Evolutionary conservation across 805 yeast genomes (phyloP).

Genomic region (Wickerhamiella galacta): DNA sequence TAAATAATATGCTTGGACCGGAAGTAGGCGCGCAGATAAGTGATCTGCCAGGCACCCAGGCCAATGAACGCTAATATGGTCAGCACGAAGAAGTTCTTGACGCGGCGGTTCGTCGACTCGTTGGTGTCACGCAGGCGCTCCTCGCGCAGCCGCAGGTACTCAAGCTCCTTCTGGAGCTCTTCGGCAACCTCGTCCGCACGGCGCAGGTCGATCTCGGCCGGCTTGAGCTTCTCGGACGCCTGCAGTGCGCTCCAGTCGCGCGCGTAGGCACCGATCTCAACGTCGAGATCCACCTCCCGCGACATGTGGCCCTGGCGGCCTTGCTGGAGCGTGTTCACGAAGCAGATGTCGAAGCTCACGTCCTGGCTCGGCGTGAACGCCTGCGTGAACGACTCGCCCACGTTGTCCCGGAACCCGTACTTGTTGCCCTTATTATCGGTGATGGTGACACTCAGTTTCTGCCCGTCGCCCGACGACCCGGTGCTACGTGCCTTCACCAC

Average conservation of each 20-base stretch:
- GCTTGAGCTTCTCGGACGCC: constrained; percentile 83
- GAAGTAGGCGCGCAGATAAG: constrained; percentile 84
- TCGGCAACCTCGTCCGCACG: constrained; percentile 71
- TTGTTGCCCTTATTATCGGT: constrained; percentile 75
- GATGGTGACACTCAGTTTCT: constrained; percentile 41
- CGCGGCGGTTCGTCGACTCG: constrained; percentile 89
- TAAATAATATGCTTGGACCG: constrained; percentile 27
- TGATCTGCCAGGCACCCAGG: constrained; percentile 85
- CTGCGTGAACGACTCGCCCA: constrained; percentile 53
- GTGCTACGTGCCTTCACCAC: constrained; percentile 64
- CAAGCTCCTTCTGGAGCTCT: constrained; percentile 65
- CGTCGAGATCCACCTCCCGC: constrained; percentile 74
- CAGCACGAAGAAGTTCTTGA: constrained; percentile 64
- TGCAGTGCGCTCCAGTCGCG: constrained; percentile 95
- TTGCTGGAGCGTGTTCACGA: constrained; percentile 41
- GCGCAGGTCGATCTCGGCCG: constrained; percentile 79
- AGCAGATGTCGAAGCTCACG: constrained; percentile 82
- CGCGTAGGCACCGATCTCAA: constrained; percentile 92
- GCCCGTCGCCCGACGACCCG: constrained; percentile 80
- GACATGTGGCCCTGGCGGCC: constrained; percentile 27
- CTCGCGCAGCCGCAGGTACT: constrained; percentile 75
- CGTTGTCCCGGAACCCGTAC: constrained; percentile 58
- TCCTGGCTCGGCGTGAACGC: constrained; percentile 75
- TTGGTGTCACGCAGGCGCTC: constrained; percentile 89
- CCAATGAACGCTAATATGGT: constrained; percentile 53